Evolutionary conservation across 345 rosid genomes (phyloP), one percentile per base, ranked within the genome.

Genomic region (Psidium guajava): DNA sequence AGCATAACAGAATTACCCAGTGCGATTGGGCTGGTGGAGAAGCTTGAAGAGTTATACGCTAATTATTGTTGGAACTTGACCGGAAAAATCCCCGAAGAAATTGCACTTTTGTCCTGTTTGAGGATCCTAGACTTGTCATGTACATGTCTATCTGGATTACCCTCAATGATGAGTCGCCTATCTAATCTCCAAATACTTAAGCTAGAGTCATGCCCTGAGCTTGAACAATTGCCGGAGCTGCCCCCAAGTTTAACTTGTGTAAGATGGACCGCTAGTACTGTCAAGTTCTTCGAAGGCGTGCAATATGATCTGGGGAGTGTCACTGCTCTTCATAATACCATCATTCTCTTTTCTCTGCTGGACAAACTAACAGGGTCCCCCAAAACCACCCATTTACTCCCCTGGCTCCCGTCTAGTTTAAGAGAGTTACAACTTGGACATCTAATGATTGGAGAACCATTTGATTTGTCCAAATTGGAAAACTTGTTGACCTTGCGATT

Each of bases 331-430:
- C 53, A 13, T 14, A 51, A 13, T 51, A 53, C 21, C 55, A 53
- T 16, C 55, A 6, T 20, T 53, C 5, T 2, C 55, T 20, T 53
- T 15, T 15, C 21, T 53, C 55, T 18, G 22, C 22, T 54, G 9
- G 0, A 54, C 18, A 6, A 0, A 18, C 24, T 18, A 54, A 20
- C 3, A 21, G 7, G 6, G 25, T 0, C 4, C 11, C 0, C 3
- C 3, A 2, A 54, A 54, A 3, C 8, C 4, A 1, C 3, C 10
- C 9, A 20, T 2, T 54, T 20, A 1, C 10, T 54, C 10, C 10
- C 10, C 57, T 2, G 2, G 9, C 57, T 54, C 3, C 57, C 57
- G 24, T 54, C 57, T 20, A 54, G 57, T 54, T 20, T 54, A 54
- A 54, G 24, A 54, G 10, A 54, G 9, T 21, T 54, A 54, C 1